These are phyloP conservation scores for Harringtonia lauricola DNA, from an alignment of 2,329 filamentous ascomycete species.

Conservation along the genomic window DNA sequence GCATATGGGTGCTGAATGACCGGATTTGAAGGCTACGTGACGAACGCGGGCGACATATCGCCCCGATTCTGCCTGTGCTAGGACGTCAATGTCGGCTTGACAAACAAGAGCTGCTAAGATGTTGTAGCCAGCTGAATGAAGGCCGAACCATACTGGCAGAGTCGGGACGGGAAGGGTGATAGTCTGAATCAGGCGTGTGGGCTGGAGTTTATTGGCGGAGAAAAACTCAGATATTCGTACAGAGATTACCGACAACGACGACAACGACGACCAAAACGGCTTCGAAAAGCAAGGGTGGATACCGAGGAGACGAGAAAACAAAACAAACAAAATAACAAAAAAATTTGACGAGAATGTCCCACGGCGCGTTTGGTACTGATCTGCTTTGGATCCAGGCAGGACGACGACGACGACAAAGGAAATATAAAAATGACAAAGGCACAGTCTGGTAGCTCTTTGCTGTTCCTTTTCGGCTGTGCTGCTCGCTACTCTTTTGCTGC, in stretches of 20 bases:
- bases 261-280: background rate
- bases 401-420: background rate
- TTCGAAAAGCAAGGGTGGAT: background rate
- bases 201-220: background rate
- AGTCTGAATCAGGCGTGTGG: background rate
- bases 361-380: background rate
- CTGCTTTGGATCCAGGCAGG: too few relatives aligned
- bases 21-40: background rate
- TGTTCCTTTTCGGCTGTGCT: background rate
- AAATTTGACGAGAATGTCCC: background rate
- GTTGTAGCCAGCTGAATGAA: background rate
- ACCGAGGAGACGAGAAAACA: background rate
- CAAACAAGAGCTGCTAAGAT: background rate
- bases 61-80: too few relatives aligned
- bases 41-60: background rate
- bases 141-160: background rate
- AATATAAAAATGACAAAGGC: background rate
- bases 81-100: too few relatives aligned
- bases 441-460: background rate
- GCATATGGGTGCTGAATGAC: too few relatives aligned
- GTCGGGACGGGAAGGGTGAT: background rate
- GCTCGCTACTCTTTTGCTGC: slow-evolving; percentile 3
- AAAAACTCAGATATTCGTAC: slow-evolving; percentile 2
- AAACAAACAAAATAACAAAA: background rate
- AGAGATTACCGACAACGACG: slow-evolving; percentile 2